phyloP scores from a whole-genome alignment of 2,329 filamentous ascomycete species.

The Arthrocladium fulminans region DNA sequence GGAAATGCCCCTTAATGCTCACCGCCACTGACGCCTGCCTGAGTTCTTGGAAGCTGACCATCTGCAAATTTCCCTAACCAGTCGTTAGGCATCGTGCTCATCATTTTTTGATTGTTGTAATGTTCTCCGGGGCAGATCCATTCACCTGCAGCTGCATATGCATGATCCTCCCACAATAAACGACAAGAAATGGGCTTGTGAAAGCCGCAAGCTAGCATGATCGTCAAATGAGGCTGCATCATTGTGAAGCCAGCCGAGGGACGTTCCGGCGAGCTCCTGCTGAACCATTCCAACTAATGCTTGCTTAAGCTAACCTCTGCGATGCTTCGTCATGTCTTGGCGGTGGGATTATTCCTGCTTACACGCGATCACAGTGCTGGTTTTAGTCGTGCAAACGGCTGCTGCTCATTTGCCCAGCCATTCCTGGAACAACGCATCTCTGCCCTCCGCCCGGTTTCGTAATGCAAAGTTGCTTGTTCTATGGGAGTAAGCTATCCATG shows the following conservation, averaged over 20 bases:
- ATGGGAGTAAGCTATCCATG: not conserved
- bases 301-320: not conserved
- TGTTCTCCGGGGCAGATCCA: not conserved
- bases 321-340: not conserved
- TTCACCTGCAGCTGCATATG: not conserved
- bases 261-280: not conserved
- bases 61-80: not conserved
- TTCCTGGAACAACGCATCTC: too few relatives aligned
- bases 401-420: too few relatives aligned
- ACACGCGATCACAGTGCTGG: not conserved
- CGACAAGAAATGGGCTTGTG: not conserved
- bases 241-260: not conserved
- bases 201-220: not conserved
- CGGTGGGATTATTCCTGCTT: not conserved
- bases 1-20: not conserved
- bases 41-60: not conserved
- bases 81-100: not conserved
- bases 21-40: not conserved
- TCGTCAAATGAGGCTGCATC: not conserved
- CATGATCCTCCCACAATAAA: not conserved
- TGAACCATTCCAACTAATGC: not conserved
- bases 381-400: too few relatives aligned
- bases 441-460: not conserved
- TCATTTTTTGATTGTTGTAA: not conserved
- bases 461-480: not conserved